These are phyloP conservation scores for Exophiala phaeomuriformis DNA, from an alignment of 2,329 filamentous ascomycete genomes.

Conservation along the genomic window DNA sequence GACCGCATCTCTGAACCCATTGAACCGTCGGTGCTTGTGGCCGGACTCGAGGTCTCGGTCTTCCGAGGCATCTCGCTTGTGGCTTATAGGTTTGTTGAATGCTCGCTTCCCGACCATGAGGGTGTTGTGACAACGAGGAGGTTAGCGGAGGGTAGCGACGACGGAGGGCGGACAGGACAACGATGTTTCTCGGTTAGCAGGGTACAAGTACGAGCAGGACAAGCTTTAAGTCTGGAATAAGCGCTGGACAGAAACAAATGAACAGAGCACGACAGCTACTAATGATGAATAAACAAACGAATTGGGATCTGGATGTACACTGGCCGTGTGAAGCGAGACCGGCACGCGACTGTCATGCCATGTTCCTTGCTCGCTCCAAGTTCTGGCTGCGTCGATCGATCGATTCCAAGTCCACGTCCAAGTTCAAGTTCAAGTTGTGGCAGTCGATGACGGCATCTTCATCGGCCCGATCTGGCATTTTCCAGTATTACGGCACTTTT, in stretches of 20 bases:
- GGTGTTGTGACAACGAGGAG: background rate
- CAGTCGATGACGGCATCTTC: background rate
- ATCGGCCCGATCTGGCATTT: background rate
- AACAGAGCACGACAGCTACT: too few relatives aligned
- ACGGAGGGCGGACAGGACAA: background rate
- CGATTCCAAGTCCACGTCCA: too few relatives aligned
- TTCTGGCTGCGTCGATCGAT: too few relatives aligned
- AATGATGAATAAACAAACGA: too few relatives aligned
- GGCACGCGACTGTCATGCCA: too few relatives aligned
- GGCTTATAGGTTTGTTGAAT: slow-evolving; percentile 4
- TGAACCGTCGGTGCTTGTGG: slow-evolving; percentile 15
- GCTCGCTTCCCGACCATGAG: slow-evolving; percentile 20
- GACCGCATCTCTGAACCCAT: slow-evolving; percentile 43
- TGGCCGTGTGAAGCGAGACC: too few relatives aligned
- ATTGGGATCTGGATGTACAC: too few relatives aligned
- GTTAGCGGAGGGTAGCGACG: background rate
- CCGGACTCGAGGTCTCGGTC: slow-evolving; percentile 27
- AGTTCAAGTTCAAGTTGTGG: background rate
- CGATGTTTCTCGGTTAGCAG: too few relatives aligned
- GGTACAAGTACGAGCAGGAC: too few relatives aligned
- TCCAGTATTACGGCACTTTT: background rate
- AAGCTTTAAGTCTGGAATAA: too few relatives aligned
- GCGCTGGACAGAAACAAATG: too few relatives aligned
- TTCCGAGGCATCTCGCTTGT: slow-evolving; percentile 1
- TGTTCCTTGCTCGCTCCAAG: too few relatives aligned